Conservation (phyloP, 306 rosid genomes). For the Hylodesmum podocarpum region DNA sequence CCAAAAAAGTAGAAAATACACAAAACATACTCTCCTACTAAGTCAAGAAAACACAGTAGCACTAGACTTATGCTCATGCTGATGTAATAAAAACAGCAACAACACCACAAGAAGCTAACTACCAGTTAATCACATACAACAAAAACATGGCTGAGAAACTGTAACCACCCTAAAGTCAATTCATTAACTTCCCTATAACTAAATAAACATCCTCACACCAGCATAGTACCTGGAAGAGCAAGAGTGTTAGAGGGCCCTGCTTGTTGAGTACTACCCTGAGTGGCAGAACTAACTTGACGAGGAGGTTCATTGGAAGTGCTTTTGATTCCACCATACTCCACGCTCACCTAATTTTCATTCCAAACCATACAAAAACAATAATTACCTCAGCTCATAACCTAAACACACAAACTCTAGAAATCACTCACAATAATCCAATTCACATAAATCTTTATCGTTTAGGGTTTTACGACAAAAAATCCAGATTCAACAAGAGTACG, state of each 20-base stretch:
- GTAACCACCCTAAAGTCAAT: neutral
- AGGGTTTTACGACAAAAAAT: neutral
- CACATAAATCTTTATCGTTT: neutral
- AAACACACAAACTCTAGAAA: neutral
- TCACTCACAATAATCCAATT: neutral
- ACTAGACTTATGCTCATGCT: neutral
- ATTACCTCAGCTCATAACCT: neutral
- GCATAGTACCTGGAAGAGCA: slow-evolving; percentile 73
- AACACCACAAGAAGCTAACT: neutral
- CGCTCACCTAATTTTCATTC: slow-evolving; percentile 45
- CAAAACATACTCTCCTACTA: neutral
- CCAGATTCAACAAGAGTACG: neutral
- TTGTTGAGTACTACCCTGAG: slow-evolving; percentile 40
- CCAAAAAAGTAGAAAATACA: neutral
- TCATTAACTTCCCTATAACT: neutral
- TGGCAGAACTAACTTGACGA: slow-evolving; percentile 39
- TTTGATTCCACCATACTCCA: slow-evolving; percentile 74
- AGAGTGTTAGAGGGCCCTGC: slow-evolving; percentile 58
- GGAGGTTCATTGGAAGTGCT: slow-evolving; percentile 44
- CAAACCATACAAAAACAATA: slow-evolving; percentile 11
- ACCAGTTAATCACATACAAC: neutral
- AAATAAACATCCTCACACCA: neutral
- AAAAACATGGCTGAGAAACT: neutral
- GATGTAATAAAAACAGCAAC: neutral
- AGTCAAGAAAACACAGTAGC: neutral